These are phyloP conservation scores for Diplodia corticola DNA, from an alignment of 2,329 filamentous ascomycete genomes.

Conservation along the genomic window DNA sequence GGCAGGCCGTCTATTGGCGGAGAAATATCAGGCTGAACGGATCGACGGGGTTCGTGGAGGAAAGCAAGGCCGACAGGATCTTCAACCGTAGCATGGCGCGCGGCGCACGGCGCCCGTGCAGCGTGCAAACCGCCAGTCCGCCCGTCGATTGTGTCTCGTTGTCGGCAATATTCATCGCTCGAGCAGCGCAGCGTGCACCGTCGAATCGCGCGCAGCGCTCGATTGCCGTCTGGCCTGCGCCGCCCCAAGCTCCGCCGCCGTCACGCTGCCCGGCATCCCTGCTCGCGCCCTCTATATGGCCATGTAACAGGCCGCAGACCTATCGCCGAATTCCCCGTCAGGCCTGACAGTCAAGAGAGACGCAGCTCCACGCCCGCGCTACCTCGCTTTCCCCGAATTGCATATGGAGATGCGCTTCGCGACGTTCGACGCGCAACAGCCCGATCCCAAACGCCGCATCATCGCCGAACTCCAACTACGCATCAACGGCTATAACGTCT, in stretches of 20 bases:
- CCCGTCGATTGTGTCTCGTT: conserved; percentile 11
- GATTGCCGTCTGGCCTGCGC: conserved; percentile 3
- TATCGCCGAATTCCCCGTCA: conserved; percentile 22
- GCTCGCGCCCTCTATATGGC: conserved; percentile 21
- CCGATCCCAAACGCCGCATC: conserved; percentile 35
- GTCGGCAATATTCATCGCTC: conserved; percentile 18
- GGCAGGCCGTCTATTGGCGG: conserved; percentile 18
- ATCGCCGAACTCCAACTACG: conserved; percentile 41
- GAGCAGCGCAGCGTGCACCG: not conserved
- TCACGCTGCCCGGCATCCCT: conserved; percentile 19
- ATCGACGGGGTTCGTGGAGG: conserved; percentile 21
- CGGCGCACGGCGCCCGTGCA: not conserved
- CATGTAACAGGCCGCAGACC: conserved; percentile 19
- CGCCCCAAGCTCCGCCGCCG: conserved; percentile 14
- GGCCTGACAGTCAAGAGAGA: conserved; percentile 21
- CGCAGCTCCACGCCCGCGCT: conserved; percentile 20
- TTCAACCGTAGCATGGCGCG: conserved; percentile 20
- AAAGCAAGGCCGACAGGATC: conserved; percentile 21
- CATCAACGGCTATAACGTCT: conserved; percentile 46
- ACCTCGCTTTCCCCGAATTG: conserved; percentile 15
- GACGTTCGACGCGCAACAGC: conserved; percentile 20
- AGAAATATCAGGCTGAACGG: conserved; percentile 22
- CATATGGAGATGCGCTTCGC: conserved; percentile 21
- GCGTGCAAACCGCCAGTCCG: conserved; percentile 9
- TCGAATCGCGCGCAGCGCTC: not conserved